A percentile compares a stretch with the other conserved stretches of the same genome.
These are phyloP conservation scores for Albizia julibrissin DNA, from an alignment of 306 rosid species.

Conservation along the genomic window DNA sequence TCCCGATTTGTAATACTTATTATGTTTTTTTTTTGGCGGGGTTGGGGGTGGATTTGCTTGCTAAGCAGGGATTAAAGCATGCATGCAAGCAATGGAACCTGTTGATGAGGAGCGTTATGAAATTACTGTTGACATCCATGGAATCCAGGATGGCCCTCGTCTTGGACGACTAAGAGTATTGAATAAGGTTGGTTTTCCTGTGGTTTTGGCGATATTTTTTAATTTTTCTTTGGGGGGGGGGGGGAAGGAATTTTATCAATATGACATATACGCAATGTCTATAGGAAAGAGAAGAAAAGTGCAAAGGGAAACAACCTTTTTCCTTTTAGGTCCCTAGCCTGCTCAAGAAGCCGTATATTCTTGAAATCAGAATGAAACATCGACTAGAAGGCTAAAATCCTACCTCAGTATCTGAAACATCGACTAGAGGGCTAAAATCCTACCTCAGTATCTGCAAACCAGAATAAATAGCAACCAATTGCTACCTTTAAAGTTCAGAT, in stretches of 20 bases:
- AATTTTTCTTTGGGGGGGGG: neutral
- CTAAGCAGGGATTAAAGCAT: constrained; percentile 78
- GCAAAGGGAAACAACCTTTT: neutral
- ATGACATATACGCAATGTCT: neutral
- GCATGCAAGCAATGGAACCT: constrained; percentile 59
- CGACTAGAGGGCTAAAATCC: neutral
- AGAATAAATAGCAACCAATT: neutral
- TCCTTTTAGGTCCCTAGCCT: neutral
- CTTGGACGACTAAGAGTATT: constrained; percentile 75
- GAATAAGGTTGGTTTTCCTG: constrained; percentile 62
- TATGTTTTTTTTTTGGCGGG: constrained; percentile 15
- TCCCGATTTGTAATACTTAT: neutral
- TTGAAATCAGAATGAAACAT: constrained; percentile 10
- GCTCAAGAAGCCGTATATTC: neutral
- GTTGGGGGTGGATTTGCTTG: neutral
- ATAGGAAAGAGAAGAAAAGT: neutral
- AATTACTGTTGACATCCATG: constrained; percentile 67
- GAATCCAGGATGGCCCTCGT: constrained; percentile 80
- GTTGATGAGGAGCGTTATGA: constrained; percentile 76
- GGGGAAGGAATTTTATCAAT: neutral
- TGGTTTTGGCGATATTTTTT: neutral
- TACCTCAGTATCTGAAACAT: neutral
- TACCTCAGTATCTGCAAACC: neutral
- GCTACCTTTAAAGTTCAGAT: constrained; percentile 4
- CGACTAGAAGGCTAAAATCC: neutral